These are phyloP conservation scores for Penicillium sp. DNA, from an alignment of 2,329 filamentous ascomycete genomes.

Conservation along the genomic window DNA sequence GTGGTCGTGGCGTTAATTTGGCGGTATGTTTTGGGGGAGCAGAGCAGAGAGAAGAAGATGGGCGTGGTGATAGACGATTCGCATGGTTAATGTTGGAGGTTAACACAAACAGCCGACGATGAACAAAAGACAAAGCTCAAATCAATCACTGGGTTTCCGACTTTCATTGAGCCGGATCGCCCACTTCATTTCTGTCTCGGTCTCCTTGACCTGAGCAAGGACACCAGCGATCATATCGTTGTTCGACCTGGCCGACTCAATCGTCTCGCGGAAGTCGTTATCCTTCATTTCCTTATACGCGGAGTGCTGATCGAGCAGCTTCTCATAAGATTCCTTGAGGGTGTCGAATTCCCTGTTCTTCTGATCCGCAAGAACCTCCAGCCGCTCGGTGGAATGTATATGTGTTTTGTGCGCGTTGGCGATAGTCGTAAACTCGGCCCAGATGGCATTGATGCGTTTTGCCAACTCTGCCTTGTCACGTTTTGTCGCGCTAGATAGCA, in stretches of 20 bases:
- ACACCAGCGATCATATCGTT: slow-evolving; percentile 36
- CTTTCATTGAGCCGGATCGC: slow-evolving; percentile 43
- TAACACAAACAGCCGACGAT: not conserved
- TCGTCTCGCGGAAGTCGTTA: slow-evolving; percentile 35
- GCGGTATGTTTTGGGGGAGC: not conserved
- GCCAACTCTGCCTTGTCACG: slow-evolving; percentile 43
- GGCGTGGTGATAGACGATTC: not conserved
- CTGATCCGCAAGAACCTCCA: slow-evolving; percentile 48
- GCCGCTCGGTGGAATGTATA: slow-evolving; percentile 37
- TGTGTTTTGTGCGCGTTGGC: slow-evolving; percentile 38
- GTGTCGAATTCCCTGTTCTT: slow-evolving; percentile 45
- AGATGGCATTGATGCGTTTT: slow-evolving; percentile 39
- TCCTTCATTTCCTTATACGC: slow-evolving; percentile 45
- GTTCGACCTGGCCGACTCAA: slow-evolving; percentile 31
- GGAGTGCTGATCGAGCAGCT: slow-evolving; percentile 40
- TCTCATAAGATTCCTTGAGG: slow-evolving; percentile 41
- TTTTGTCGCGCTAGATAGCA: slow-evolving; percentile 40
- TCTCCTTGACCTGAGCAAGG: slow-evolving; percentile 42
- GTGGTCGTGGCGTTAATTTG: not conserved
- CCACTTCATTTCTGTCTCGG: slow-evolving; percentile 49
- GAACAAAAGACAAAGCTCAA: slow-evolving; percentile 1
- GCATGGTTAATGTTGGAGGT: not conserved
- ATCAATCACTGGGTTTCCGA: slow-evolving; percentile 23
- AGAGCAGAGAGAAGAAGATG: not conserved
- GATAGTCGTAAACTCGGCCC: slow-evolving; percentile 35